These are phyloP conservation scores for Larix kaempferi DNA, from an alignment of 75 land plant species.

Conservation along the genomic window DNA sequence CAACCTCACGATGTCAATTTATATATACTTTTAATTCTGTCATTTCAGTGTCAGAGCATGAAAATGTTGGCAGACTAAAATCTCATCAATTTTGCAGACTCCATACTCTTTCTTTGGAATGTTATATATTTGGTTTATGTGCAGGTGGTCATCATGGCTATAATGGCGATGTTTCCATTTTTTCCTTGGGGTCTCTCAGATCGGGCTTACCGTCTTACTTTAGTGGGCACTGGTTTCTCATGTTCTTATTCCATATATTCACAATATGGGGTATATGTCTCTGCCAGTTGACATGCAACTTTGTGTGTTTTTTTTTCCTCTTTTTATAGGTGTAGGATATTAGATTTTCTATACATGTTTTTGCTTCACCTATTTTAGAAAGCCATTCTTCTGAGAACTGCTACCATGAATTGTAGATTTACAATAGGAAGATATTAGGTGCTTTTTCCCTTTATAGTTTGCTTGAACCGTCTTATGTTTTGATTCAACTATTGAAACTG, in stretches of 20 bases:
- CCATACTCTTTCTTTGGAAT: slow-evolving; percentile 6
- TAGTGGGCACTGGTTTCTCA: slow-evolving; percentile 66
- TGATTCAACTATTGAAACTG: background rate
- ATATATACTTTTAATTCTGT: background rate
- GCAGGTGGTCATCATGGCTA: slow-evolving; percentile 70
- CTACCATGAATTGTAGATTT: background rate
- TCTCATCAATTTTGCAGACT: background rate
- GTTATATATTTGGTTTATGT: background rate
- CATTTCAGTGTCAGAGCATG: background rate
- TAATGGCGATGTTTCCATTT: slow-evolving; percentile 65
- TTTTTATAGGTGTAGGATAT: background rate
- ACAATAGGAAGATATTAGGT: background rate
- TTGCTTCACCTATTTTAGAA: too few species aligned
- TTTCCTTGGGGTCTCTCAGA: slow-evolving; percentile 53
- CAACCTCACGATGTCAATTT: too few species aligned
- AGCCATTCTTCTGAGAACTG: background rate
- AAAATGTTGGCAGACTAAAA: background rate
- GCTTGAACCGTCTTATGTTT: background rate
- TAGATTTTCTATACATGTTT: background rate
- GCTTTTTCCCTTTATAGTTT: background rate
- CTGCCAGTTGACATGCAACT: background rate
- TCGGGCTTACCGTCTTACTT: slow-evolving; percentile 68
- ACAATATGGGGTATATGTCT: slow-evolving; percentile 56
- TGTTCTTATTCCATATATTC: slow-evolving; percentile 72
- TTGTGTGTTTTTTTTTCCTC: slow-evolving; percentile 1